Conservation (phyloP, 2,329 filamentous ascomycete species). For the Ascosphaera apis region DNA sequence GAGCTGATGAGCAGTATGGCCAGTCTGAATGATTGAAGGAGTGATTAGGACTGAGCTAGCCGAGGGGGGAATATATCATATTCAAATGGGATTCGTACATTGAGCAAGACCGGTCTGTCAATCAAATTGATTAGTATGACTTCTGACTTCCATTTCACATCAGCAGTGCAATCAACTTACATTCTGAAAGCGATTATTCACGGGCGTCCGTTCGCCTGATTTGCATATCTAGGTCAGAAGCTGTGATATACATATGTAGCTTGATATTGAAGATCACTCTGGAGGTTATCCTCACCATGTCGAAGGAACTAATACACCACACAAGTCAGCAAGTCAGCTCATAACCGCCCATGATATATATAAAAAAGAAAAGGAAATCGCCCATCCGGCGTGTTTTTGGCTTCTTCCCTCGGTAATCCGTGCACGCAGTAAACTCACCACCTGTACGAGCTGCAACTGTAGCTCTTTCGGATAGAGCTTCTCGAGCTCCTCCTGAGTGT, state of each 20-base stretch:
- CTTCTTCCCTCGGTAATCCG: too few relatives aligned
- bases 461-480: constrained; percentile 60
- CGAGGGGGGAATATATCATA: background rate
- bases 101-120: constrained; percentile 25
- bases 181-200: constrained; percentile 72
- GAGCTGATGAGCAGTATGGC: constrained; percentile 71
- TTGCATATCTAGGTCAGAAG: background rate
- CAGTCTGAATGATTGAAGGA: constrained; percentile 31
- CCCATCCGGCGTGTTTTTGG: too few relatives aligned
- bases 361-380: background rate
- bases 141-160: too few relatives aligned
- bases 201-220: constrained; percentile 53
- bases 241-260: background rate
- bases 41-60: constrained; percentile 1
- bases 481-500: constrained; percentile 57
- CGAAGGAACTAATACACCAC: constrained; percentile 34
- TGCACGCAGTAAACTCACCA: constrained; percentile 26
- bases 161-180: constrained; percentile 17
- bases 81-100: constrained; percentile 18
- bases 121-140: too few relatives aligned
- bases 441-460: constrained; percentile 71
- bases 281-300: constrained; percentile 44
- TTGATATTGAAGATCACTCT: too few relatives aligned
- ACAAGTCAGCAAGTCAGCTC: constrained; percentile 5
- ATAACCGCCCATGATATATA: background rate